Evolutionary conservation across 495 filamentous ascomycete genomes (phyloP), one percentile per base, ranked within the genome.

Genomic region (Chaetomium cochliodes): DNA sequence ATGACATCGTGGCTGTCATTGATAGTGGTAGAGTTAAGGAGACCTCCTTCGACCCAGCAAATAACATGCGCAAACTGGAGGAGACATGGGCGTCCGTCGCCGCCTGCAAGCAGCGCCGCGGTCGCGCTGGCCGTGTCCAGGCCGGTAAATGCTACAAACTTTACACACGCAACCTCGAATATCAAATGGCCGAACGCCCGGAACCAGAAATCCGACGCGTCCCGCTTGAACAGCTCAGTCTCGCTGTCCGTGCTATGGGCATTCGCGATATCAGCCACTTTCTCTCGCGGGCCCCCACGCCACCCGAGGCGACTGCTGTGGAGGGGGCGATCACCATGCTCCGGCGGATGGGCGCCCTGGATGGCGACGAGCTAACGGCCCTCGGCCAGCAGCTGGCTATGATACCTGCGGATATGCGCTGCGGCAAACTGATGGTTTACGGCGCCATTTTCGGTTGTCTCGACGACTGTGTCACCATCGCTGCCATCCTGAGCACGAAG

Each of bases 21-120:
- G 94, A 98, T 71, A 92, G 89, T 8, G 94, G 94, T 20, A 86
- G 90, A 37, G 93, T 98, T 23, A 98, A 98, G 74, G 94, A 98
- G 76, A 98, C 93, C 0, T 92, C 88, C 68, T 98, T 93, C 69
- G 93, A 97, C 74, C 87, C 92, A 0, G 87, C 89, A 63, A 93
- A 90, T 74, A 96, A 96, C 74, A 94, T 98, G 86, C 91, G 96
- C 49, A 91, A 91, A 67, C 86, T 98, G 1, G 87, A 91, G 68
- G 94, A 98, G 77, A 91, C 92, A 0, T 98, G 93, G 92, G 94
- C 93, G 18, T 98, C 94, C 15, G 85, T 87, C 22, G 93, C 96
- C 4, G 96, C 96, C 13, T 97, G 92, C 73, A 97, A 97, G 73
- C 94, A 98, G 73, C 88, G 94, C n/a, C 88, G 93, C 23, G 94